A percentile compares a stretch with the other conserved stretches of the same genome.
These are phyloP conservation scores for Aspergillus unguis DNA, from an alignment of 2,329 filamentous ascomycete species.

Conservation along the genomic window DNA sequence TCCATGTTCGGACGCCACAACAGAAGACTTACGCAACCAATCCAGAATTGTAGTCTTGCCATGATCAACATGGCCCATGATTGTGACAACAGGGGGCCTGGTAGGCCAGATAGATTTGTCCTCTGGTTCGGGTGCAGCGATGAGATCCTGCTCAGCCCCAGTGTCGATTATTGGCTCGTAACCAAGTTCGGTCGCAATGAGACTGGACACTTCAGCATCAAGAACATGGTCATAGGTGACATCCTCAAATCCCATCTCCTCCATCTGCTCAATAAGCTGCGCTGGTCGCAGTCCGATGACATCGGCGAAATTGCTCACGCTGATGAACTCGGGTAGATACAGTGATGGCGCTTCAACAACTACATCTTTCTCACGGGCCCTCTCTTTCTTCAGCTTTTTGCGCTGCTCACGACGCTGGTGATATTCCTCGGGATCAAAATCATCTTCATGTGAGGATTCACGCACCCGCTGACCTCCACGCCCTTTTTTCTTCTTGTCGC, in stretches of 20 bases:
- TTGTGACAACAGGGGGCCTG: conserved; percentile 91
- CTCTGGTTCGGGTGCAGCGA: conserved; percentile 63
- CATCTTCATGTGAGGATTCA: conserved; percentile 27
- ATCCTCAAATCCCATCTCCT: conserved; percentile 85
- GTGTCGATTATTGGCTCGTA: conserved; percentile 76
- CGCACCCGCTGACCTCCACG: conserved; percentile 23
- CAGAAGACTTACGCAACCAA: conserved; percentile 85
- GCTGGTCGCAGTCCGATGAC: conserved; percentile 68
- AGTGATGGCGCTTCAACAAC: conserved; percentile 58
- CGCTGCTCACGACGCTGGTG: conserved; percentile 32
- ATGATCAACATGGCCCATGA: conserved; percentile 99
- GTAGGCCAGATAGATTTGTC: conserved; percentile 66
- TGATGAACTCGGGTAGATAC: conserved; percentile 85
- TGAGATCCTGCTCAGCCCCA: conserved; percentile 64
- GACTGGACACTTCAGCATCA: conserved; percentile 81
- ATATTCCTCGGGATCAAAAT: conserved; percentile 38
- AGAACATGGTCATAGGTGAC: conserved; percentile 79
- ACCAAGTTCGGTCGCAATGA: conserved; percentile 89
- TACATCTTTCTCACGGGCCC: conserved; percentile 40
- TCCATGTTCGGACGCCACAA: conserved; percentile 87
- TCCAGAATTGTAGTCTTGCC: conserved; percentile 97
- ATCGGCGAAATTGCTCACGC: conserved; percentile 74
- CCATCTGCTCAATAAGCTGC: conserved; percentile 70
- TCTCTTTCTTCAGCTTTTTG: conserved; percentile 43
- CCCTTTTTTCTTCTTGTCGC: conserved; percentile 23